Evolutionary conservation across 1,139 yeast species (phyloP).

Genomic region (Yamadazyma taylorii): DNA sequence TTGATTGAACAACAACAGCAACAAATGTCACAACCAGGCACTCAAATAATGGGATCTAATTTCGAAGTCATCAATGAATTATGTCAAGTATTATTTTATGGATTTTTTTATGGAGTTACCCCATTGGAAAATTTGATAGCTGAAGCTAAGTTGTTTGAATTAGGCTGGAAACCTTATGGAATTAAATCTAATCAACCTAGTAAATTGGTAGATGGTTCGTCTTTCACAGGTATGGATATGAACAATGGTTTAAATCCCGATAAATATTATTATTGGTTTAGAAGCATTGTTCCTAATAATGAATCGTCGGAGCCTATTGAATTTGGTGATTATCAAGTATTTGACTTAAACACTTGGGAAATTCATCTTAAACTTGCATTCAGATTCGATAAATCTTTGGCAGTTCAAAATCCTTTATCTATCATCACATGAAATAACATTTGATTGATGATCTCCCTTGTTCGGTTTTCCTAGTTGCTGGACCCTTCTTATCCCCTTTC

Average conservation of each 20-base stretch:
- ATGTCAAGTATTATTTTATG: slow-evolving; percentile 55
- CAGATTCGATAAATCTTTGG: slow-evolving; percentile 14
- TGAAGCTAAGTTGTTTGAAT: slow-evolving; percentile 37
- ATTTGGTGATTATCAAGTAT: slow-evolving; percentile 45
- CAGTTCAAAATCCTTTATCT: slow-evolving; percentile 9
- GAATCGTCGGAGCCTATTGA: slow-evolving; percentile 18
- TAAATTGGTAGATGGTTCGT: slow-evolving; percentile 6
- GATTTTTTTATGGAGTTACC: slow-evolving; percentile 57
- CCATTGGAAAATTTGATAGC: slow-evolving; percentile 51
- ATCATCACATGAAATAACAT: too few species aligned
- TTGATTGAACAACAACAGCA: slow-evolving; percentile 15
- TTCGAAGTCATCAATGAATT: slow-evolving; percentile 31
- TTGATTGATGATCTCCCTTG: too few species aligned
- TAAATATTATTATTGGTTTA: slow-evolving; percentile 39
- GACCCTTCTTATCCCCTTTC: too few species aligned
- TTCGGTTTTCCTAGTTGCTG: too few species aligned
- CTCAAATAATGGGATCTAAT: slow-evolving; percentile 8
- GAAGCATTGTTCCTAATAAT: slow-evolving; percentile 23
- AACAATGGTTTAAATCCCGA: slow-evolving; percentile 14
- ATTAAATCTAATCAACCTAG: slow-evolving; percentile 12
- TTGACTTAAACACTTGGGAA: slow-evolving; percentile 47
- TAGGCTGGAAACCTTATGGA: slow-evolving; percentile 48
- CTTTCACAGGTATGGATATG: background rate
- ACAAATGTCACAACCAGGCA: slow-evolving; percentile 25
- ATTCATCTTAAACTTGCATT: slow-evolving; percentile 40